These are phyloP conservation scores for Grigorovia yakushimaensis DNA, from an alignment of 805 yeast species.

Conservation along the genomic window DNA sequence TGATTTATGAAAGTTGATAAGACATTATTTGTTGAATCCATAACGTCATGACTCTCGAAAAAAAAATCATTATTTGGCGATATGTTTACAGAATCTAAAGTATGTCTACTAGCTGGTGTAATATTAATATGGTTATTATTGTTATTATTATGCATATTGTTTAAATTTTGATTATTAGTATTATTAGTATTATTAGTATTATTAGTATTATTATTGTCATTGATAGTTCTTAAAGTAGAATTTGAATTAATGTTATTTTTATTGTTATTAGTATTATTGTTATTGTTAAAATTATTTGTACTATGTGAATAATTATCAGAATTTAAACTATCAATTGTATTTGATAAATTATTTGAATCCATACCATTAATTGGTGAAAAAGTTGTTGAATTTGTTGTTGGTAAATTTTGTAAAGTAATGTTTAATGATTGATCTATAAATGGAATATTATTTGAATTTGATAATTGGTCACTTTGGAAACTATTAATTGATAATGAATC, in stretches of 20 bases:
- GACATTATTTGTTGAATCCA: background rate
- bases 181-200: background rate
- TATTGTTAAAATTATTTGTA: too few relatives aligned
- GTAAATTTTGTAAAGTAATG: background rate
- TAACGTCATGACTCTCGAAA: slow-evolving; percentile 1
- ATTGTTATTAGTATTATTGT: background rate
- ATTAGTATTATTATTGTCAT: background rate
- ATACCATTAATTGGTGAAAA: background rate
- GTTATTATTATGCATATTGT: background rate
- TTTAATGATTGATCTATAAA: background rate
- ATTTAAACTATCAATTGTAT: background rate
- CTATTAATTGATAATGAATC: background rate
- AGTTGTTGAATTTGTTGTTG: background rate
- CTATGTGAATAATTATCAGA: background rate
- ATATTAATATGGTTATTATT: background rate
- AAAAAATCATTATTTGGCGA: slow-evolving; percentile 3
- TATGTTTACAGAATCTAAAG: slow-evolving; percentile 1
- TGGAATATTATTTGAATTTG: slow-evolving; percentile 2
- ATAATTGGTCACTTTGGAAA: background rate
- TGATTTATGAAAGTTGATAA: background rate
- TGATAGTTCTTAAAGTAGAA: too few relatives aligned
- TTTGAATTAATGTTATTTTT: slow-evolving; percentile 1
- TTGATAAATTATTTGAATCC: background rate
- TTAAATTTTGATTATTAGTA: too few relatives aligned
- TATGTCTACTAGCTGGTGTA: background rate